These are phyloP conservation scores for Pinus albicaulis DNA, from an alignment of 75 land plant species.

Conservation along the genomic window DNA sequence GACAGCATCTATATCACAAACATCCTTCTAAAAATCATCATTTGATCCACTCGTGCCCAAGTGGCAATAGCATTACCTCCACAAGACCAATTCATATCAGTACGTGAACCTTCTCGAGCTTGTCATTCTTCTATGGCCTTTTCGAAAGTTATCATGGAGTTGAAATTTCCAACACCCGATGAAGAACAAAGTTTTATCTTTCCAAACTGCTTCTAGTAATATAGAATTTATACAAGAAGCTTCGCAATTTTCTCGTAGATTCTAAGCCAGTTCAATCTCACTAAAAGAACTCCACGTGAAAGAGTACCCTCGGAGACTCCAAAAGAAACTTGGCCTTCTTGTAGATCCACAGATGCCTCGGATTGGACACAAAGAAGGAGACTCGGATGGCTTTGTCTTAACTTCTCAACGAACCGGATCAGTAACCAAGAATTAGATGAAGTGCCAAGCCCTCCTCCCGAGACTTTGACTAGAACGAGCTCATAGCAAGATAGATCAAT, in stretches of 20 bases:
- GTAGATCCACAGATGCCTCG: too few species aligned
- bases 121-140: slow-evolving; percentile 5
- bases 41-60: neutral
- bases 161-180: neutral
- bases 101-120: neutral
- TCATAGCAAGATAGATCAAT: too few species aligned
- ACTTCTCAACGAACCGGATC: too few species aligned
- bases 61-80: neutral
- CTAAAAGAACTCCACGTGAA: neutral
- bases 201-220: neutral
- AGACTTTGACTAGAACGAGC: too few species aligned
- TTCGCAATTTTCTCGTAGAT: neutral
- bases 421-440: too few species aligned
- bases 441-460: too few species aligned
- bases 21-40: neutral
- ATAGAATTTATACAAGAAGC: neutral
- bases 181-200: neutral
- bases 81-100: neutral
- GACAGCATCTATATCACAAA: neutral
- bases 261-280: slow-evolving; percentile 1
- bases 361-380: too few species aligned
- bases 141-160: neutral
- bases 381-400: too few species aligned
- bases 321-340: too few species aligned
- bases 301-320: neutral